phyloP scores from a whole-genome alignment of 352 stramenopile genomes.

The Pythium volutum region DNA sequence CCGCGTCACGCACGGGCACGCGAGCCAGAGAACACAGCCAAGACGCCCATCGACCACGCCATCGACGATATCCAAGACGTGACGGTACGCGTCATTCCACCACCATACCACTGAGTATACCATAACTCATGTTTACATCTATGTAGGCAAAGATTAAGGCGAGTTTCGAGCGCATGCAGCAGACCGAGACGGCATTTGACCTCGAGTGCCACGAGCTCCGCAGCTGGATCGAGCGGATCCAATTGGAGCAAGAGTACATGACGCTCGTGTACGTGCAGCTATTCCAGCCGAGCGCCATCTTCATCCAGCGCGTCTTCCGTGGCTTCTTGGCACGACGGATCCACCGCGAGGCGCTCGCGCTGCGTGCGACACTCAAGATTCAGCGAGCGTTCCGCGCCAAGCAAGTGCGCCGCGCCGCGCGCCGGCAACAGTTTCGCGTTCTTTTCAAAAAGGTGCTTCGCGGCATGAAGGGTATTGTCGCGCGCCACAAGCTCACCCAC shows the following conservation, averaged over 20 bases:
- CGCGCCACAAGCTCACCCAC: conserved; percentile 40
- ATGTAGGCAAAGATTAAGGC: conserved; percentile 15
- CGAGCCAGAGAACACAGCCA: background rate
- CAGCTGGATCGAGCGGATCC: conserved; percentile 6
- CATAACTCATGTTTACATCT: background rate
- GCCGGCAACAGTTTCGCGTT: conserved; percentile 32
- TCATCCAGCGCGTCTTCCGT: conserved; percentile 88
- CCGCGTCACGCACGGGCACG: background rate
- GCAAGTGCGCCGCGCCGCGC: conserved; percentile 28
- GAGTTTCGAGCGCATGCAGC: conserved; percentile 22
- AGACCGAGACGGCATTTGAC: conserved; percentile 21
- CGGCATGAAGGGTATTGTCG: conserved; percentile 40
- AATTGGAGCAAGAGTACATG: conserved; percentile 17
- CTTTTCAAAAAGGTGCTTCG: conserved; percentile 49
- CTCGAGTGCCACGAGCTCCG: conserved; percentile 9
- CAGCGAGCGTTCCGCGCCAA: conserved; percentile 45
- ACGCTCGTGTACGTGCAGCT: conserved; percentile 5
- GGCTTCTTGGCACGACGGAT: conserved; percentile 67
- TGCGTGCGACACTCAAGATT: conserved; percentile 44
- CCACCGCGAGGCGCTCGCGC: conserved; percentile 33
- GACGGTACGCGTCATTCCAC: background rate
- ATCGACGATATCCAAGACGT: conserved; percentile 21
- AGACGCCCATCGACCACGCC: conserved; percentile 11
- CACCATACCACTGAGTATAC: background rate
- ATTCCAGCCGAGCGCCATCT: conserved; percentile 15